phyloP scores from a whole-genome alignment of 1,139 yeast genomes.

The Saccharomyces pastorianus region DNA sequence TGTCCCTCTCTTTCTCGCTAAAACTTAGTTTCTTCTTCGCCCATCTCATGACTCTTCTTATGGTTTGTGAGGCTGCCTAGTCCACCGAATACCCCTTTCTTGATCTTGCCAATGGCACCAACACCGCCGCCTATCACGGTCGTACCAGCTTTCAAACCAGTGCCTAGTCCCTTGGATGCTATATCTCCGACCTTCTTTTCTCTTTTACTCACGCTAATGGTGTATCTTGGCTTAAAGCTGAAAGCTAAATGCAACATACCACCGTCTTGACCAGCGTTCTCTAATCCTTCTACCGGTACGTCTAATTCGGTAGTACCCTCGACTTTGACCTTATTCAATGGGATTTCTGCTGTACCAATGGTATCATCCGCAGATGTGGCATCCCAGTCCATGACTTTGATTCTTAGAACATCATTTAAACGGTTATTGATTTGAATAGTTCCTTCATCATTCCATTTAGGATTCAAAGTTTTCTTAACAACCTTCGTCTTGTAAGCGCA shows the following conservation, averaged over 20 bases:
- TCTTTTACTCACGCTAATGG: conserved; percentile 33
- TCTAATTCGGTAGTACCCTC: conserved; percentile 45
- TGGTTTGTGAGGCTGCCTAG: conserved; percentile 35
- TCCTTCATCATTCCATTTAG: conserved; percentile 69
- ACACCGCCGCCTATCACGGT: conserved; percentile 38
- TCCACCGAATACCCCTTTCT: conserved; percentile 25
- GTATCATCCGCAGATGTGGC: conserved; percentile 80
- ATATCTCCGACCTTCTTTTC: conserved; percentile 33
- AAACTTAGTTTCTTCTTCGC: neutral
- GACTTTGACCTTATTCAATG: conserved; percentile 55
- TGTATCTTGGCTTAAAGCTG: conserved; percentile 62
- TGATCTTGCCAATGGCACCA: conserved; percentile 33
- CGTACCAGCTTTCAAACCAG: conserved; percentile 27
- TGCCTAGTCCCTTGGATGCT: conserved; percentile 35
- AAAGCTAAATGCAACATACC: conserved; percentile 58
- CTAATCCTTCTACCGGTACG: conserved; percentile 41
- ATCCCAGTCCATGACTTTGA: conserved; percentile 82
- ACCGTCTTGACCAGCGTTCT: conserved; percentile 43
- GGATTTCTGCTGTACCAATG: conserved; percentile 59
- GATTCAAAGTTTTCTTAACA: conserved; percentile 77
- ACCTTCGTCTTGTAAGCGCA: conserved; percentile 63
- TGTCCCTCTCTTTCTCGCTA: neutral
- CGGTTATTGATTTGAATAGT: conserved; percentile 48
- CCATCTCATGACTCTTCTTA: conserved; percentile 6
- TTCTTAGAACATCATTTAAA: conserved; percentile 49